phyloP scores from a whole-genome alignment of 306 rosid species.

The Vigna hirtella region DNA sequence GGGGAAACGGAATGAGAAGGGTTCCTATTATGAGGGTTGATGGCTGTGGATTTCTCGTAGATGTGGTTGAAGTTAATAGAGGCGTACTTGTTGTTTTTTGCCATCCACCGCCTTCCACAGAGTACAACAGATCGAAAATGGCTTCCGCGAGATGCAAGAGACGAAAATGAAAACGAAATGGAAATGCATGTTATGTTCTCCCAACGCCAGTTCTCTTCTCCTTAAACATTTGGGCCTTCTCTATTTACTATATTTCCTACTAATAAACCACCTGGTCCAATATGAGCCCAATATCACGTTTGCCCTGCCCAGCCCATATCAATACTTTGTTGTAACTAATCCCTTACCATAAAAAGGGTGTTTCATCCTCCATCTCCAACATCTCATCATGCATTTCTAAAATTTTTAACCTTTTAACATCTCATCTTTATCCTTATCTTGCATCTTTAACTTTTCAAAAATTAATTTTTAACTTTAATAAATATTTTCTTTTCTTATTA shows the following conservation, averaged over 20 bases:
- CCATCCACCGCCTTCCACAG: conserved; percentile 69
- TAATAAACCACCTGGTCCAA: background rate
- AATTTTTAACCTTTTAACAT: no score
- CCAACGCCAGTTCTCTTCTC: background rate
- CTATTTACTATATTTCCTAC: background rate
- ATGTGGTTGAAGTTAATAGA: conserved; percentile 82
- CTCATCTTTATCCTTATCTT: no score
- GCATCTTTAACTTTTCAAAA: no score
- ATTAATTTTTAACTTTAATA: no score
- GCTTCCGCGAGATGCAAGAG: background rate
- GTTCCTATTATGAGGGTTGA: conserved; percentile 42
- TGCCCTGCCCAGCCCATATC: no score
- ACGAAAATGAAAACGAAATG: no score
- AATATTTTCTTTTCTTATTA: no score
- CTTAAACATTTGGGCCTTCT: background rate
- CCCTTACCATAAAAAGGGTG: no score
- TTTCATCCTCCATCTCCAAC: no score
- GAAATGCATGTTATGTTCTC: background rate
- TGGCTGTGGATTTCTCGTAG: conserved; percentile 61
- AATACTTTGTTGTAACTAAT: no score
- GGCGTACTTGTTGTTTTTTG: conserved; percentile 78
- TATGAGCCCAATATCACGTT: background rate
- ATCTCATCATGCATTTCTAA: no score
- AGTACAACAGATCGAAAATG: conserved; percentile 6
- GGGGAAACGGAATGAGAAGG: conserved; percentile 37